Percentiles rank a stretch among this genome's conserved stretches.
phyloP scores from a whole-genome alignment of 495 filamentous ascomycete species.

The Evansstolkia leycettana region DNA sequence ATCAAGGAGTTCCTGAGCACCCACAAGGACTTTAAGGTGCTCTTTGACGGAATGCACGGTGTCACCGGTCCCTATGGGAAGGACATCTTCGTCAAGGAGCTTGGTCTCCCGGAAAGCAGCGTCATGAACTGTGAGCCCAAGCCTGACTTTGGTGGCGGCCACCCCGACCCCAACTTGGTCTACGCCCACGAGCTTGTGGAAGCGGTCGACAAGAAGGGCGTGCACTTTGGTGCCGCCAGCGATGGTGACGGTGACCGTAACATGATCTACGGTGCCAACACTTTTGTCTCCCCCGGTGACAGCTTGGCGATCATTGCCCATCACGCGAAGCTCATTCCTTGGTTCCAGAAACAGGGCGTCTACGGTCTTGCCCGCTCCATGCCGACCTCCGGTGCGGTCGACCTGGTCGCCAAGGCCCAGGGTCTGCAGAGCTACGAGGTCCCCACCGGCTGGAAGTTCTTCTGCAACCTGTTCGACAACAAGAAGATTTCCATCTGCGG shows the following conservation, averaged over 20 bases:
- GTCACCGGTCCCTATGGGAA: slow-evolving; percentile 93
- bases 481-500: slow-evolving; percentile 98
- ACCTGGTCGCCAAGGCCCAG: slow-evolving; percentile 89
- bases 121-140: slow-evolving; percentile 89
- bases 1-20: slow-evolving; percentile 83
- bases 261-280: slow-evolving; percentile 98
- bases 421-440: slow-evolving; percentile 91
- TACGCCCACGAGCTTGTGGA: slow-evolving; percentile 94
- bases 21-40: slow-evolving; percentile 87
- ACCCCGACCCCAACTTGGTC: slow-evolving; percentile 97
- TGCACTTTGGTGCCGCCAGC: slow-evolving; percentile 92
- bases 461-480: slow-evolving; percentile 94
- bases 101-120: slow-evolving; percentile 62
- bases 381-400: slow-evolving; percentile 91
- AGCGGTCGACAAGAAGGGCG: slow-evolving; percentile 76
- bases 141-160: slow-evolving; percentile 91
- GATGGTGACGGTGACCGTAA: slow-evolving; percentile 98
- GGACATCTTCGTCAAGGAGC: slow-evolving; percentile 87
- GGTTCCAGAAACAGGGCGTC: slow-evolving; percentile 94
- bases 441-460: slow-evolving; percentile 99
- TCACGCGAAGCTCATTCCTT: slow-evolving; percentile 84
- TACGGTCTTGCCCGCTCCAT: slow-evolving; percentile 91
- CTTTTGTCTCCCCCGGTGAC: slow-evolving; percentile 94
- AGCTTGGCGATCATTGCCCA: slow-evolving; percentile 95
- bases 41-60: slow-evolving; percentile 89